Percentiles rank a stretch among this genome's conserved stretches.
These are phyloP conservation scores for Lactarius indigo DNA, from an alignment of 768 basidiomycete species.

Conservation along the genomic window DNA sequence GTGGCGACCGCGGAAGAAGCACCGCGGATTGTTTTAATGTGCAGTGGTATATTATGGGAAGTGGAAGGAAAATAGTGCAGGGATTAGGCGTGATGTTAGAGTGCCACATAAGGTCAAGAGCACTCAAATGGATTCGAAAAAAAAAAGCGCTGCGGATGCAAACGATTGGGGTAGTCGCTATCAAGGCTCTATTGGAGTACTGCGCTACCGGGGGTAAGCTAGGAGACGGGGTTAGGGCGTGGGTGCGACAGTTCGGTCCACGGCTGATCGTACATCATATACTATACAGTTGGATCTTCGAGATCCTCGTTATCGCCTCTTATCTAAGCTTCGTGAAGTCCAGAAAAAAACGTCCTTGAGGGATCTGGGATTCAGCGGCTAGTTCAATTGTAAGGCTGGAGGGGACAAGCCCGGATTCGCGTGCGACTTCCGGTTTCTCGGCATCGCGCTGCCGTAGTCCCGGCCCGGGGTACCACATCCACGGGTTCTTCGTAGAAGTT, in stretches of 20 bases:
- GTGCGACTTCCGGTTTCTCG: neutral
- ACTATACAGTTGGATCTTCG: neutral
- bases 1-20: neutral
- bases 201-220: neutral
- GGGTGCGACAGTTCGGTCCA: neutral
- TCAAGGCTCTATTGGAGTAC: neutral
- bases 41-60: too few species aligned
- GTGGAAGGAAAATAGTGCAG: too few species aligned
- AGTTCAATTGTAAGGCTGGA: too few species aligned
- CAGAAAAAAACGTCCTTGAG: neutral
- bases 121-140: too few species aligned
- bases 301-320: neutral
- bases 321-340: neutral
- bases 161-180: neutral
- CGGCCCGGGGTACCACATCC: neutral
- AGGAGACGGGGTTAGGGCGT: neutral
- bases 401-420: neutral
- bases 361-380: neutral
- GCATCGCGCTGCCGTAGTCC: neutral
- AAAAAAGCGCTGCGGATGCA: neutral
- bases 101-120: too few species aligned
- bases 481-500: neutral
- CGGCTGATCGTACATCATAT: neutral
- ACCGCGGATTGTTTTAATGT: neutral
- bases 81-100: too few species aligned